Percentiles rank a stretch among this genome's conserved stretches.
Conservation (phyloP, 192 early-diverging fungal species). For the Dissophora ornata region DNA sequence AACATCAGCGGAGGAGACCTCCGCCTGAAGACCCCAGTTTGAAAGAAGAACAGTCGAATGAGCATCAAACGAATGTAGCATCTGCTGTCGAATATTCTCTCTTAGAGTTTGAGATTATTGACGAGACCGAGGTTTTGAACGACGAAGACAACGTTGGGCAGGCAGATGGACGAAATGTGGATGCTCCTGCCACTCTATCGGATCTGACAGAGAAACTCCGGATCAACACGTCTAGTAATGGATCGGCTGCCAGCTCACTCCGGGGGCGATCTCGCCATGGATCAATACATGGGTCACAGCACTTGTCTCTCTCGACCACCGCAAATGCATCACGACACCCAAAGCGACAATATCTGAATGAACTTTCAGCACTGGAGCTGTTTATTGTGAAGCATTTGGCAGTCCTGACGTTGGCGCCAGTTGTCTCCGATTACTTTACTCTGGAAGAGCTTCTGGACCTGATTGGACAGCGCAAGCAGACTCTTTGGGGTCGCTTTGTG, state of each 20-base stretch:
- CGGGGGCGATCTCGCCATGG: background rate
- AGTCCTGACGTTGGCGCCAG: slow-evolving; percentile 75
- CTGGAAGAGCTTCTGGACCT: slow-evolving; percentile 81
- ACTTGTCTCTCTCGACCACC: background rate
- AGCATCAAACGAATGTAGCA: background rate
- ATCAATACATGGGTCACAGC: slow-evolving; percentile 17
- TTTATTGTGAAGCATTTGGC: slow-evolving; percentile 90
- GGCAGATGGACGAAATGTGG: background rate
- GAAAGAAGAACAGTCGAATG: background rate
- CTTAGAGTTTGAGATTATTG: slow-evolving; percentile 41
- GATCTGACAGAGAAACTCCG: slow-evolving; percentile 40
- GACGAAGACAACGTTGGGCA: slow-evolving; percentile 24
- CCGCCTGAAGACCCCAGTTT: slow-evolving; percentile 30
- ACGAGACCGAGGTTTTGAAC: slow-evolving; percentile 21
- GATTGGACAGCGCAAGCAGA: slow-evolving; percentile 79
- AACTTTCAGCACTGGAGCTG: slow-evolving; percentile 80
- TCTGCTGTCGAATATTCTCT: slow-evolving; percentile 10
- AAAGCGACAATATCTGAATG: slow-evolving; percentile 66
- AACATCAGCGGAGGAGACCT: slow-evolving; percentile 51
- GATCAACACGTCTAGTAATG: slow-evolving; percentile 35
- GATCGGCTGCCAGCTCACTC: slow-evolving; percentile 37
- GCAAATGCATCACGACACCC: slow-evolving; percentile 15
- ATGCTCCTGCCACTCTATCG: slow-evolving; percentile 27
- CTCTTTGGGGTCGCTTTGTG: slow-evolving; percentile 80
- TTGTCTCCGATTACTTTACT: slow-evolving; percentile 75